Conservation (phyloP, 495 filamentous ascomycete genomes). For the Neurospora sp. region DNA sequence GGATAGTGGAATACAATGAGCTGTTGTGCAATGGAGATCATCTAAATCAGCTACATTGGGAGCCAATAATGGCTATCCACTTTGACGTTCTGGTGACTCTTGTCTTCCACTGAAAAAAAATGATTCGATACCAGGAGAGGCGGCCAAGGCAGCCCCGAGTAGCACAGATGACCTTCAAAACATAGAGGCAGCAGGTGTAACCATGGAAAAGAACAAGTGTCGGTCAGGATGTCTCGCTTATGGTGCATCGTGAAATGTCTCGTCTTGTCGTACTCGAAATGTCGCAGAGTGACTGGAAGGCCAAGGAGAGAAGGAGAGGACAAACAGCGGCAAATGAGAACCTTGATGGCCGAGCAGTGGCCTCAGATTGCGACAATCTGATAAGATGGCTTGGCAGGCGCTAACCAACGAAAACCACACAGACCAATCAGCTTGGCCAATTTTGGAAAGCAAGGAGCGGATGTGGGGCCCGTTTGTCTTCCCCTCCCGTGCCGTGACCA, state of each 20-base stretch:
- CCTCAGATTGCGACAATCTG: constrained; percentile 9
- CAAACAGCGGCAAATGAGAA: constrained; percentile 1
- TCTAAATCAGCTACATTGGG: not conserved
- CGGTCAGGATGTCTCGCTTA: not conserved
- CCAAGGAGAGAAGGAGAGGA: not conserved
- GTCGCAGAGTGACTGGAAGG: not conserved
- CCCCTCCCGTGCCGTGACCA: not conserved
- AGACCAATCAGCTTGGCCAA: not conserved
- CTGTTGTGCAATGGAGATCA: not conserved
- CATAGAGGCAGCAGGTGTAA: not conserved
- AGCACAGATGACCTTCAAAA: not conserved
- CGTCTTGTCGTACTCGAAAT: not conserved
- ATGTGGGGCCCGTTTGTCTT: not conserved
- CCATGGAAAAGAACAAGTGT: not conserved
- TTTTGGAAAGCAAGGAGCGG: not conserved
- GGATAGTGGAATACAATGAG: not conserved
- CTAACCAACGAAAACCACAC: not conserved
- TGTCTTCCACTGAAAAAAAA: not conserved
- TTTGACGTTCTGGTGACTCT: not conserved
- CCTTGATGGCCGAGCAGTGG: constrained; percentile 8
- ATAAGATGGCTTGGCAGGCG: constrained; percentile 3
- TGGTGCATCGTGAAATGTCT: not conserved
- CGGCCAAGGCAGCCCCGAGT: not conserved
- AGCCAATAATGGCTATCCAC: not conserved
- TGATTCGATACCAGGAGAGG: not conserved